Evolutionary conservation across 768 basidiomycete genomes (phyloP), one percentile per base, ranked within the genome.

Genomic region (Pholiota microspora): DNA sequence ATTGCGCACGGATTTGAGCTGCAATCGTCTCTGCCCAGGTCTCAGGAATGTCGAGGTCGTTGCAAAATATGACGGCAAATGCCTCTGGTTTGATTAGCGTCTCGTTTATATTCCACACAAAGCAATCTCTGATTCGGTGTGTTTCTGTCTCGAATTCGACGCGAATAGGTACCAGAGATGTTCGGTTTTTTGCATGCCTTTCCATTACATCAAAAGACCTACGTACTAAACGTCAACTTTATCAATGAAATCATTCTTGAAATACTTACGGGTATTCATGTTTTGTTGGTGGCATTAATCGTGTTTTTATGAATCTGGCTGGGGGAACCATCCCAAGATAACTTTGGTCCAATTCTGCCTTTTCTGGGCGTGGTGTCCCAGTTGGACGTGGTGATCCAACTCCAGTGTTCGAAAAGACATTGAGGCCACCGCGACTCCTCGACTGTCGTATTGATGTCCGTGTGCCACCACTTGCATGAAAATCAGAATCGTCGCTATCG

Each of bases 31-130:
- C 87, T 4, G 75, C 86, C 82, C 91, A 92, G 1, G 81, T 78
- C 1, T 70, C 49, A 1, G 92, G 82, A 4, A 99, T 77, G 55
- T 93, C 91, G 42, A 98, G 78, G 71, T 99, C 97, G 28, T 80
- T 74, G 68, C 94, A 96, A 69, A 98, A 95, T 25, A 85, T 86
- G 49, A 73, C 78, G 3, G 96, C 94, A 59, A 99, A 99, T 1
- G 76, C 75, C 53, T 91, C 86, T 0, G 96, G 94, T 23, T 85
- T 88, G 62, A 96, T 86, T 57, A 92, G 72, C n/a, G 77, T 73
- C 72, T 98, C 96, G 66, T 92, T 84, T 44, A 94, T 70, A 64
- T 98, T 97, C 97, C 97, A 99, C 9, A 92, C 82, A 69, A 99
- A 98, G 64, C 88, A 89, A 65, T 99, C 97, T 36, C 95, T 87